Conservation (phyloP, 2,329 filamentous ascomycete genomes). For the Hymenoscyphus occultus region DNA sequence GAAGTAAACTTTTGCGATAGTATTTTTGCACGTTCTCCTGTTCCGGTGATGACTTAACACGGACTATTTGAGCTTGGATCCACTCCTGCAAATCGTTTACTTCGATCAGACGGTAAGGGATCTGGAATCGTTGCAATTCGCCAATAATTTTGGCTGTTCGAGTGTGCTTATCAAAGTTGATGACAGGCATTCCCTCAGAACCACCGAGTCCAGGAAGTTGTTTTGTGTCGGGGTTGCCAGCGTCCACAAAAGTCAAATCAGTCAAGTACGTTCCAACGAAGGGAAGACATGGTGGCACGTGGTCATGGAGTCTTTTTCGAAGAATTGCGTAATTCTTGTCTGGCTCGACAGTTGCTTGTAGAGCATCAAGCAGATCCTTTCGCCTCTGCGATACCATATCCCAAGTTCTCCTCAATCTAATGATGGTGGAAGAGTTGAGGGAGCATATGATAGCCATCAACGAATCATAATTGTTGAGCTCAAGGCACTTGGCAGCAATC, state of each 20-base stretch:
- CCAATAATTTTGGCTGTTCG: conserved; percentile 94
- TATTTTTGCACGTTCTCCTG: conserved; percentile 62
- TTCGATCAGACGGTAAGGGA: conserved; percentile 80
- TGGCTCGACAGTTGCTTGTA: conserved; percentile 84
- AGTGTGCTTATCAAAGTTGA: conserved; percentile 97
- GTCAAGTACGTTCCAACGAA: conserved; percentile 97
- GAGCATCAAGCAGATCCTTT: conserved; percentile 71
- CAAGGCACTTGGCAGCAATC: conserved; percentile 79
- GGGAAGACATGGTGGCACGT: conserved; percentile 87
- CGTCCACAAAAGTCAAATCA: conserved; percentile 92
- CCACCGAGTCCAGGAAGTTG: conserved; percentile 59
- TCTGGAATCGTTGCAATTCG: conserved; percentile 93
- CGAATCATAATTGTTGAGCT: conserved; percentile 93
- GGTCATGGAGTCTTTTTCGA: conserved; percentile 76
- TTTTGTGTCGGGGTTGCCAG: conserved; percentile 84
- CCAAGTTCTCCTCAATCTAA: conserved; percentile 87
- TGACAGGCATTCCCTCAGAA: conserved; percentile 69
- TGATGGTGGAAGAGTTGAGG: conserved; percentile 86
- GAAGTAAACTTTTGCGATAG: conserved; percentile 63
- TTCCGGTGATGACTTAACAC: conserved; percentile 49
- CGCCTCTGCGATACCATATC: conserved; percentile 81
- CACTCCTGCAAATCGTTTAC: conserved; percentile 89
- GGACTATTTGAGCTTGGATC: conserved; percentile 83
- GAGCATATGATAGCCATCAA: conserved; percentile 97
- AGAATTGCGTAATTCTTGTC: conserved; percentile 88